phyloP scores from a whole-genome alignment of 768 basidiomycete genomes.

The Mycena alexandri region DNA sequence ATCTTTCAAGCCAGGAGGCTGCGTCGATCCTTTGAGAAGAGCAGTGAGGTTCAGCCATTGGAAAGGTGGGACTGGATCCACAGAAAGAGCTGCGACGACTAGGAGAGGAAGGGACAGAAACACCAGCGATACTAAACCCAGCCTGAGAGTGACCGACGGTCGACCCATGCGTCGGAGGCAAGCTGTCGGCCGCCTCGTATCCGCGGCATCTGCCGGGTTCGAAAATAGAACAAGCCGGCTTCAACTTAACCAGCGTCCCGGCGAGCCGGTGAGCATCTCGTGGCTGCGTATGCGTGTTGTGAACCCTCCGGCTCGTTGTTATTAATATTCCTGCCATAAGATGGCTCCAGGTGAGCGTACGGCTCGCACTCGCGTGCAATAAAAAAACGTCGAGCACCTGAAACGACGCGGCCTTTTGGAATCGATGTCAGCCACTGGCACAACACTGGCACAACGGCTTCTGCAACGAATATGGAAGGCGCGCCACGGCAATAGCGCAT shows the following conservation, averaged over 20 bases:
- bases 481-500: conserved; percentile 7
- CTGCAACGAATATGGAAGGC: conserved; percentile 9
- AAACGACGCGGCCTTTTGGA: not conserved
- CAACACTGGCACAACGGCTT: not conserved
- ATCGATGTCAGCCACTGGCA: too few species aligned
- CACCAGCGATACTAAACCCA: too few species aligned
- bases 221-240: too few species aligned
- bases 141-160: not conserved
- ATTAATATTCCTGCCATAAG: not conserved
- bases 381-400: not conserved
- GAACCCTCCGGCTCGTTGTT: too few species aligned
- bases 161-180: conserved; percentile 11
- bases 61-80: conserved; percentile 68
- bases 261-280: too few species aligned
- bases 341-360: not conserved
- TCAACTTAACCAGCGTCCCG: too few species aligned
- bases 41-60: conserved; percentile 82
- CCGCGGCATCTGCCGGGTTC: too few species aligned
- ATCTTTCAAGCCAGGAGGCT: conserved; percentile 76
- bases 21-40: conserved; percentile 65
- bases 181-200: not conserved
- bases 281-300: too few species aligned
- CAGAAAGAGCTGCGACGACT: conserved; percentile 61
- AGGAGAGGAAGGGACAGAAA: conserved; percentile 40
- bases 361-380: not conserved